Evolutionary conservation across 495 filamentous ascomycete genomes (phyloP), one percentile per base, ranked within the genome.

Genomic region (Aspergillus ostianus): DNA sequence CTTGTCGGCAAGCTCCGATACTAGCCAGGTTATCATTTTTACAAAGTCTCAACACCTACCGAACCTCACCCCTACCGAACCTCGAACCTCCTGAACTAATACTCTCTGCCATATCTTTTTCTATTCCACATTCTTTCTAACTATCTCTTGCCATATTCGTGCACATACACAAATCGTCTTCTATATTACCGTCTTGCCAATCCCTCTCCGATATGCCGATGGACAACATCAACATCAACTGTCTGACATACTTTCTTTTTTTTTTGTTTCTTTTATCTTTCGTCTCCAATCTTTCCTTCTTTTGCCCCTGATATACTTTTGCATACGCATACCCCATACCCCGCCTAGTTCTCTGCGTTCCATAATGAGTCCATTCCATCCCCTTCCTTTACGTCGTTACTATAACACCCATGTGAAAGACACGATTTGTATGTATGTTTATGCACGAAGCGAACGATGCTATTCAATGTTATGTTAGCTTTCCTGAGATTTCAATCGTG

Each of bases 1-100:
- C 77, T 85, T 59, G 83, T 86, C 23, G 84, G 84, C 6, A 84
- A 84, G 61, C 63, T 84, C 29, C 74, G 82, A 59, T 86, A 85
- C 69, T 87, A 75, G 27, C 9, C 23, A 26, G 2, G 4, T 26
- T 32, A 32, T 32, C 6, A 32, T 32, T 32, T 32, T 32, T 7
- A n/a, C n/a, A n/a, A n/a, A n/a, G n/a, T n/a, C n/a, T n/a, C n/a
- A n/a, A n/a, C n/a, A 36, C 32, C 10, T 36, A 30, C 10, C 3
- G 2, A 32, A 1, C 30, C 30, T 12, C 6, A 32, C 30, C 10
- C 30, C 30, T 32, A 32, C 10, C 8, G 6, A 32, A 12, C 30
- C 30, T 7, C 6, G 10, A 32, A 6, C 10, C 30, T 7, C 30
- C 1, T 32, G 6, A 1, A 7, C 8, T 32, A 12, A 8, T 32